Percentiles rank a stretch among this genome's conserved stretches.
These are phyloP conservation scores for Acacia confusa DNA, from an alignment of 306 rosid genomes.

Conservation along the genomic window DNA sequence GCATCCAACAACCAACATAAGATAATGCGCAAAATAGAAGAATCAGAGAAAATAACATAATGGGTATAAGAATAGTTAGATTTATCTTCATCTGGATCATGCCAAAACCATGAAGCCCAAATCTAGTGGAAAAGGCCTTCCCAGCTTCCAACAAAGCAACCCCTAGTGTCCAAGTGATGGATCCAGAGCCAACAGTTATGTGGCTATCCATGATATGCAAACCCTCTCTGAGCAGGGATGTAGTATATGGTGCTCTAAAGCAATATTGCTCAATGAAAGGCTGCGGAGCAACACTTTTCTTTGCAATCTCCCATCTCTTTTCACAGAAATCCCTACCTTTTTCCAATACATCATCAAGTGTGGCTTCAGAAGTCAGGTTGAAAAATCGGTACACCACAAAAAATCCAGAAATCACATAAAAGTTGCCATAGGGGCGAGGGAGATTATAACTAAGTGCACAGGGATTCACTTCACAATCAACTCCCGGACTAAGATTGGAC, in stretches of 20 bases:
- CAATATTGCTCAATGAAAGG: conserved; percentile 97
- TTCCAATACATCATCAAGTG: conserved; percentile 80
- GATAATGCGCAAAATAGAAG: conserved; percentile 75
- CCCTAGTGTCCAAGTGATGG: conserved; percentile 96
- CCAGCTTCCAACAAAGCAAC: conserved; percentile 96
- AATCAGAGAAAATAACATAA: conserved; percentile 62
- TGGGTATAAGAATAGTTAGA: conserved; percentile 53
- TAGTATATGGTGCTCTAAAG: conserved; percentile 91
- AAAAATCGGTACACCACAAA: conserved; percentile 87
- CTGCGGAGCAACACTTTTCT: conserved; percentile 83
- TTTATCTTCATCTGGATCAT: conserved; percentile 64
- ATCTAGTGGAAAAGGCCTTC: conserved; percentile 52
- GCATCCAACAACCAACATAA: conserved; percentile 63
- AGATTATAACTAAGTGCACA: conserved; percentile 69
- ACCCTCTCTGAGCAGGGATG: conserved; percentile 81
- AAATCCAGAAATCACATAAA: conserved; percentile 88
- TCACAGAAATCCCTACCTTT: conserved; percentile 79
- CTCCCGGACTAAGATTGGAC: conserved; percentile 58
- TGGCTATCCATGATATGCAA: conserved; percentile 78
- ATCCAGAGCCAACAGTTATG: conserved; percentile 85
- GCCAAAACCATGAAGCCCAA: conserved; percentile 57
- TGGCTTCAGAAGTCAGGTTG: conserved; percentile 76
- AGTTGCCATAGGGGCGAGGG: conserved; percentile 77
- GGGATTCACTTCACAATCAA: conserved; percentile 79
- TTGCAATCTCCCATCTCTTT: conserved; percentile 77